A percentile compares a stretch with the other conserved stretches of the same genome.
These are phyloP conservation scores for Magnaporthiopsis poae DNA, from an alignment of 2,329 filamentous ascomycete genomes.

Conservation along the genomic window DNA sequence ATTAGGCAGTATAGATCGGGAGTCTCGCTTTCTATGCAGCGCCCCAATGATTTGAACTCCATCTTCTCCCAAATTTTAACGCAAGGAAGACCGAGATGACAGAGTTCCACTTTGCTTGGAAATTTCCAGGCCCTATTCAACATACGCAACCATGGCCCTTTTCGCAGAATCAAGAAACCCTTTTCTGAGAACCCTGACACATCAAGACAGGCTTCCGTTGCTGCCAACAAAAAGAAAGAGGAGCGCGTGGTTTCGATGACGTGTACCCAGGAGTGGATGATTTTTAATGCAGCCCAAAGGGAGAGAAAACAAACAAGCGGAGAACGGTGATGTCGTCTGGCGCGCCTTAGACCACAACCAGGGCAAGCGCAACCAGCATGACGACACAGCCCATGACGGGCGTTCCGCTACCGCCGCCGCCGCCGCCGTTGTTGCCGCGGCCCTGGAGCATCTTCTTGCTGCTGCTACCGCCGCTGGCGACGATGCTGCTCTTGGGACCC, in stretches of 20 bases:
- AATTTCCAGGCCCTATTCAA: neutral
- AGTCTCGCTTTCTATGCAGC: neutral
- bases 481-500: slow-evolving; percentile 14
- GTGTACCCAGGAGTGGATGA: neutral
- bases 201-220: neutral
- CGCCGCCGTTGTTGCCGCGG: slow-evolving; percentile 22
- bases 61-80: no score
- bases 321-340: neutral
- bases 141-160: neutral
- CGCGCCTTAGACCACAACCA: slow-evolving; percentile 23
- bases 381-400: slow-evolving; percentile 22
- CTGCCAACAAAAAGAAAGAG: slow-evolving; percentile 3
- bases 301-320: neutral
- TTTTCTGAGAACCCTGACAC: neutral
- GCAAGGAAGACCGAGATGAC: neutral
- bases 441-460: slow-evolving; percentile 19
- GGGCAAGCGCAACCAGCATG: slow-evolving; percentile 26
- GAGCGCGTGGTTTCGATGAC: neutral
- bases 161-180: neutral
- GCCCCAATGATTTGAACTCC: neutral
- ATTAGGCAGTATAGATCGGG: neutral
- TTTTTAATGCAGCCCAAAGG: neutral
- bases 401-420: slow-evolving; percentile 22
- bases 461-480: slow-evolving; percentile 23
- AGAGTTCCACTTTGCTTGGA: neutral